A percentile compares a stretch with the other conserved stretches of the same genome.
Evolutionary conservation across 1,139 yeast genomes (phyloP).

Genomic region (Saccharomyces hybrid): DNA sequence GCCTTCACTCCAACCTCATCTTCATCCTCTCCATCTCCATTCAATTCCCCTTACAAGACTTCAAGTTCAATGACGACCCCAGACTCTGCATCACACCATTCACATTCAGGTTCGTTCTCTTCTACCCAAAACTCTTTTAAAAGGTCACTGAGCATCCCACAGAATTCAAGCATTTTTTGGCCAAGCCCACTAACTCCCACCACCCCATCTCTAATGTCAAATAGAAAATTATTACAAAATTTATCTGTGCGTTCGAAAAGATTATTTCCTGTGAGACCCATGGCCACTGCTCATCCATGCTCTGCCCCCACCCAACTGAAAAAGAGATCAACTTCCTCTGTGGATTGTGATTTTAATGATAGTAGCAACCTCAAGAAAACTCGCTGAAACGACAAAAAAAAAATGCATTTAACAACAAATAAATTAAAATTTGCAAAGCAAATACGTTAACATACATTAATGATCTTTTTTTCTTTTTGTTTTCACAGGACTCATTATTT

Average conservation of each 20-base stretch:
- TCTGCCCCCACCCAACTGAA: background rate
- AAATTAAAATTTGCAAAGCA: background rate
- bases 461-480: background rate
- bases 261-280: background rate
- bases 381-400: conserved; percentile 4
- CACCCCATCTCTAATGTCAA: conserved; percentile 18
- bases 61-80: conserved; percentile 1
- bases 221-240: conserved; percentile 7
- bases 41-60: conserved; percentile 9
- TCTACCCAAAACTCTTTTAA: conserved; percentile 8
- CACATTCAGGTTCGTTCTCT: background rate
- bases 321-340: conserved; percentile 23
- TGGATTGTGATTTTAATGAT: conserved; percentile 25
- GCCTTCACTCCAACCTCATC: conserved; percentile 7
- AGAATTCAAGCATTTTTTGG: conserved; percentile 4
- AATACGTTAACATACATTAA: background rate
- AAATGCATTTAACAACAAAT: background rate
- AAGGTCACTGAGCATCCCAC: conserved; percentile 5
- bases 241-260: background rate
- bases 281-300: background rate
- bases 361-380: conserved; percentile 15
- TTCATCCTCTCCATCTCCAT: conserved; percentile 14
- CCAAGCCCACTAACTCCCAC: conserved; percentile 20
- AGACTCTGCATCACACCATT: conserved; percentile 1
- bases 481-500: background rate